Evolutionary conservation across 352 stramenopile species (phyloP).

Genomic region (Globisporangium uncinulatum): DNA sequence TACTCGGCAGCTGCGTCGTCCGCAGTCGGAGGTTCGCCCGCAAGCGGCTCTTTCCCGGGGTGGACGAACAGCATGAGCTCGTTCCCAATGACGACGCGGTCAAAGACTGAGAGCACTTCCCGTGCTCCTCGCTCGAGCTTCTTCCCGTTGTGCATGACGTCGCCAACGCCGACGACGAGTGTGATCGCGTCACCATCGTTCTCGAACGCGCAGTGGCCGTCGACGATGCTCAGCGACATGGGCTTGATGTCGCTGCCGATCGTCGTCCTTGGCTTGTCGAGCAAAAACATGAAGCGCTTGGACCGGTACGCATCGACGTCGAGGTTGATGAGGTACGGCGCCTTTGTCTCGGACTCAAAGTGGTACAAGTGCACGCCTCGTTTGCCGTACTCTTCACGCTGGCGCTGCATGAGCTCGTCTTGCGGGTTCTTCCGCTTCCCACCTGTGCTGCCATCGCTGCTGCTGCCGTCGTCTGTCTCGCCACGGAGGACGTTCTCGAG

Average conservation of each 20-base stretch:
- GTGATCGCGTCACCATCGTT: conserved; percentile 32
- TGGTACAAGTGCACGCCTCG: conserved; percentile 86
- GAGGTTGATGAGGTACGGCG: conserved; percentile 91
- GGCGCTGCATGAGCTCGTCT: conserved; percentile 85
- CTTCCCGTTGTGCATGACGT: conserved; percentile 87
- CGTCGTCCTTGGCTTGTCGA: conserved; percentile 50
- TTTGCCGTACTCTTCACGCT: conserved; percentile 88
- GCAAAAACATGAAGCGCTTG: conserved; percentile 90
- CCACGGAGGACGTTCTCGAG: conserved; percentile 61
- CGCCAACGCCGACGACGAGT: conserved; percentile 67
- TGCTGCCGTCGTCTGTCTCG: conserved; percentile 30
- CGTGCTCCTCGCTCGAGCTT: conserved; percentile 42
- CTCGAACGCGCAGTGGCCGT: conserved; percentile 82
- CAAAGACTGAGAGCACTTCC: conserved; percentile 46
- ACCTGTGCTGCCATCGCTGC: conserved; percentile 5
- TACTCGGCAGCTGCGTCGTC: conserved; percentile 87
- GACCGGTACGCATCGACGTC: conserved; percentile 92
- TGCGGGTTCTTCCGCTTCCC: conserved; percentile 44
- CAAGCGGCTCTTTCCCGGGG: conserved; percentile 31
- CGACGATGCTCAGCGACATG: conserved; percentile 88
- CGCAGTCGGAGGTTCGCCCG: conserved; percentile 55
- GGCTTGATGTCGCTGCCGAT: conserved; percentile 88
- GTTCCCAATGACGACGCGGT: conserved; percentile 81
- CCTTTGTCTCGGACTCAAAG: conserved; percentile 81
- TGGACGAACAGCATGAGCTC: conserved; percentile 86